Evolutionary conservation across 495 filamentous ascomycete species (phyloP).

Genomic region (Extremus antarcticus): DNA sequence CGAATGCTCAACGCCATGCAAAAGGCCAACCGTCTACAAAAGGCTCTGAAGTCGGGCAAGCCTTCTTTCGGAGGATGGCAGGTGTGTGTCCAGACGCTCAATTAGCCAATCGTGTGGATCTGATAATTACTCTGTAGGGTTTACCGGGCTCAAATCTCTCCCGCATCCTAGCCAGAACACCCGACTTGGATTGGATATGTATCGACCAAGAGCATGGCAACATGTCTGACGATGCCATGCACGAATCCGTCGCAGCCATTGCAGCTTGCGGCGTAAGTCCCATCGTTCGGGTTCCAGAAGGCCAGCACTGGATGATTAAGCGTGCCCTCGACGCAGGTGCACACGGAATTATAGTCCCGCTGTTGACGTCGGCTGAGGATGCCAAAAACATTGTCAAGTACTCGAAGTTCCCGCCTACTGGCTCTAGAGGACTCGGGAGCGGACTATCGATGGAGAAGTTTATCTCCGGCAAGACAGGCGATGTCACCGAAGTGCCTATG

Average conservation of each 20-base stretch:
- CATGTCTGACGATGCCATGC: conserved; percentile 66
- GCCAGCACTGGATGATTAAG: conserved; percentile 37
- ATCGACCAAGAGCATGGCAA: conserved; percentile 73
- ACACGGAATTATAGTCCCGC: conserved; percentile 34
- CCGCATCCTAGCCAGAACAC: conserved; percentile 51
- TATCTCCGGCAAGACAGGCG: conserved; percentile 27
- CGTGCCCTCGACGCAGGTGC: conserved; percentile 34
- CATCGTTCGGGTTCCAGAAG: conserved; percentile 31
- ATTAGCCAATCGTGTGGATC: conserved; percentile 15
- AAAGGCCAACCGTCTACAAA: conserved; percentile 51
- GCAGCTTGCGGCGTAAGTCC: conserved; percentile 29
- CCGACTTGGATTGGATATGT: conserved; percentile 63
- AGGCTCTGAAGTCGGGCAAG: conserved; percentile 44
- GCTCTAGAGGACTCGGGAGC: conserved; percentile 30
- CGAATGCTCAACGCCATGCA: no score
- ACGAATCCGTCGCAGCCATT: conserved; percentile 59
- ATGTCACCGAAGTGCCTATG: conserved; percentile 29
- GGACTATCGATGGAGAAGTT: conserved; percentile 51
- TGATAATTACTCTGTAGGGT: conserved; percentile 42
- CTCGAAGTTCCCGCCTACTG: conserved; percentile 32
- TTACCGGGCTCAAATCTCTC: conserved; percentile 62
- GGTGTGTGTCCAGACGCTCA: conserved; percentile 14
- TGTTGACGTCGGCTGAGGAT: conserved; percentile 29
- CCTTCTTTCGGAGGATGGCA: conserved; percentile 50
- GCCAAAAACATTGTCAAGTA: conserved; percentile 26